These are phyloP conservation scores for Auriscalpium vulgare DNA, from an alignment of 768 basidiomycete genomes.

Conservation along the genomic window DNA sequence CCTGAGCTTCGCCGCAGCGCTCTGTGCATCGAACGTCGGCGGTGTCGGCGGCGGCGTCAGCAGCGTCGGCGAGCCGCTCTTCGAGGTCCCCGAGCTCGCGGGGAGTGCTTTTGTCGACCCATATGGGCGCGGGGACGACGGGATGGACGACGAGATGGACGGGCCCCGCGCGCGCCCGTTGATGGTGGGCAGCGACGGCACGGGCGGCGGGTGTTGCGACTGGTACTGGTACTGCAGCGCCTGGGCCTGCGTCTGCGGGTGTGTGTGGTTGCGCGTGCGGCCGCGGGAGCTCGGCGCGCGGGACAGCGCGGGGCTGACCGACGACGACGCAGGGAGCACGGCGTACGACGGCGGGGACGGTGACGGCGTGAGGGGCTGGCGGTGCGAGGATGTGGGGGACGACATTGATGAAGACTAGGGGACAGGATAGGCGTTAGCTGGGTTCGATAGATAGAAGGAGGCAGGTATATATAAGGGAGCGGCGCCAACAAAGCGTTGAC, in stretches of 20 bases:
- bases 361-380: conserved; percentile 9
- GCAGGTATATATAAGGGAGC: neutral
- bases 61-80: neutral
- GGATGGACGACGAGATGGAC: no score
- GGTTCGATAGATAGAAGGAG: no score
- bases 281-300: conserved; percentile 5
- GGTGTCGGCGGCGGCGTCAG: conserved; percentile 22
- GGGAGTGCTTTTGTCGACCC: no score
- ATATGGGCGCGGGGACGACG: no score
- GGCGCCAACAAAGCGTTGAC: neutral
- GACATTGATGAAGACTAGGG: conserved; percentile 8
- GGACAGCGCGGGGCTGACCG: neutral
- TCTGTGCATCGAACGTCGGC: conserved; percentile 50
- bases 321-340: neutral
- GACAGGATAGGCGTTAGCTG: neutral
- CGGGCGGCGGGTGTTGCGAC: neutral
- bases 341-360: conserved; percentile 13
- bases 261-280: conserved; percentile 7
- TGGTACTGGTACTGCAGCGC: neutral
- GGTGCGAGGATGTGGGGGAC: conserved; percentile 8
- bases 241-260: conserved; percentile 4
- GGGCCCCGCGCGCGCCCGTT: no score
- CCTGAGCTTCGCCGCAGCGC: conserved; percentile 49
- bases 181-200: no score
- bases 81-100: no score